Evolutionary conservation across 345 rosid genomes (phyloP).

Genomic region (Populus simonii): DNA sequence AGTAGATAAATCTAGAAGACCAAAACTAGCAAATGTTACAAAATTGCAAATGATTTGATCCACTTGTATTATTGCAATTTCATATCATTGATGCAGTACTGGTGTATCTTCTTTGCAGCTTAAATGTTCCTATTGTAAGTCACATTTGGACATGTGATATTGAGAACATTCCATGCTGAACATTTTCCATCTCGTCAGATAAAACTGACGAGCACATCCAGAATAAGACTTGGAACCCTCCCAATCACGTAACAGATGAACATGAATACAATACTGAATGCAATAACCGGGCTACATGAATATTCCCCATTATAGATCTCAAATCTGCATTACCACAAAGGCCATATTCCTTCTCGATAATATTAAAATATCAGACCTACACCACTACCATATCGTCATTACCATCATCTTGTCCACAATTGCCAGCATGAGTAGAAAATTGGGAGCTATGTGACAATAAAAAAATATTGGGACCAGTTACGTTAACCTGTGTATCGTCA

Average conservation of each 20-base stretch:
- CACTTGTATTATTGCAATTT: background rate
- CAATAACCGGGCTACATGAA: background rate
- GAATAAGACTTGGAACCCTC: background rate
- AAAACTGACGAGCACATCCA: background rate
- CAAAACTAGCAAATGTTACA: background rate
- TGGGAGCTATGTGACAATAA: background rate
- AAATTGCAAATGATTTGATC: background rate
- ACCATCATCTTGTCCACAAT: background rate
- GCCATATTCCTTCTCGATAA: background rate
- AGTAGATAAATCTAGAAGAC: background rate
- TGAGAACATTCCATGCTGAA: background rate
- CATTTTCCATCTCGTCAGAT: background rate
- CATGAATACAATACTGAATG: background rate
- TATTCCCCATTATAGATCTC: background rate
- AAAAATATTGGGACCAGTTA: background rate
- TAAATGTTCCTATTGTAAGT: background rate
- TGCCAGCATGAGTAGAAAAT: background rate
- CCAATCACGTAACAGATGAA: no score
- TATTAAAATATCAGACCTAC: background rate
- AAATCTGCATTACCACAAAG: background rate
- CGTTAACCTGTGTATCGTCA: background rate
- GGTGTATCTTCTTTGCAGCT: background rate
- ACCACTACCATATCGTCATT: background rate
- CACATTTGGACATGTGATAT: background rate
- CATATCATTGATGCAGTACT: background rate